Base-by-base conservation (phyloP, 495 filamentous ascomycete genomes). In the Penicillium steckii region DNA sequence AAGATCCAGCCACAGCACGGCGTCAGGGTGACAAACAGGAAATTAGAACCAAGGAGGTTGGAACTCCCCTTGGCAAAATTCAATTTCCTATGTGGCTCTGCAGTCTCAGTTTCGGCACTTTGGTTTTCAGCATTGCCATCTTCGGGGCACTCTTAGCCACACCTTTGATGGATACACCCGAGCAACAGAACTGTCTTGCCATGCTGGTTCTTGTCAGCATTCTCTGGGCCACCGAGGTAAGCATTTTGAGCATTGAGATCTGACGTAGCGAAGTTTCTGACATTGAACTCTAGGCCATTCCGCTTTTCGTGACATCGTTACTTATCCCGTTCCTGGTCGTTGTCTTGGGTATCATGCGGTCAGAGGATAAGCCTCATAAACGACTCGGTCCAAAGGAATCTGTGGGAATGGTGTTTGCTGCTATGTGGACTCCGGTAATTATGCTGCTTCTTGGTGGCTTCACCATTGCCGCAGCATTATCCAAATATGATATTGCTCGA, bases 341-440 rank as follows among this genome's bases (percentile, higher is more conserved):
- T 26, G 69, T 95, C 10, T 79, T 99, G 22, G 80, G 80, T 27
- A 89, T 99, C 42, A 89, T 96, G 55, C 84, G 91, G 43, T 81
- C 83, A 17, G 88, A 91, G 25, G 78, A 82, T 5, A 83, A 82
- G 61, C 86, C 86, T 0, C 75, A 91, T 59, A 57, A 70, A 24
- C 84, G 93, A 25, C 74, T 97, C 13, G 77, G 78, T 19, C 79
- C 90, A 1, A 88, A 89, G 57, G 78, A 81, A 22, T 91, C 94
- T 4, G 86, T 91, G 0, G 78, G 78, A 45, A 90, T 86, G 61
- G 85, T 96, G 29, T 97, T 97, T 59, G 75, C 89, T 24, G 85
- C 94, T 17, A 99, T 99, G 94, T 99, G 94, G 94, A 97, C 92
- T 8, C 91, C 95, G 0, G 94, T 97, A 26, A 99, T 99, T 56